Base-by-base conservation (phyloP, 768 basidiomycete species). In the Suillus variegatus region DNA sequence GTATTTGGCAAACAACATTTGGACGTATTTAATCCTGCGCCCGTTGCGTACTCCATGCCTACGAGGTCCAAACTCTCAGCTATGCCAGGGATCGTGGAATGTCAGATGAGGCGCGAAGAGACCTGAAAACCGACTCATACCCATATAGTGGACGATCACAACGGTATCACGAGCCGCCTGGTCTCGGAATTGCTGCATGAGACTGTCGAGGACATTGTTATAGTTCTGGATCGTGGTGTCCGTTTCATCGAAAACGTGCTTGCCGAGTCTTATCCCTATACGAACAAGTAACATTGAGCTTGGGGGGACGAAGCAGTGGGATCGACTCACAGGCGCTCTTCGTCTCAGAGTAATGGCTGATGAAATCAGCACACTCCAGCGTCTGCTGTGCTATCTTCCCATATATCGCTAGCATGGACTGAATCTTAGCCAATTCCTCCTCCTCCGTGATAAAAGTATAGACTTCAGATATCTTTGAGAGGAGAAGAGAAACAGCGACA, bases 361-460 rank as follows among this genome's bases (percentile, higher is more conserved):
- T 74, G 38, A 76, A 76, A 63, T 74, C 71, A 0, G 68, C 71
- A 40, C 73, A 74, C 46, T 75, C 75, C 18, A 66, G 63, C 0
- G 69, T 72, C 60, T 73, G 69, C n/a, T 67, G 61, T 1, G 66
- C 49, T 10, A 66, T 40, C 6, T 54, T 28, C 16, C 28, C 28
- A 10, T 54, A 51, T 28, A 41, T 41, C 10, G 12, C 62, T 40
- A 61, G 46, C 56, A 40, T 49, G 5, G 60, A 16, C 6, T 12
- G 4, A 18, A 66, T 32, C 20, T 46, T 56, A 14, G n/a, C 25
- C 12, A 44, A n/a, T 1, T 14, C 25, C 6, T 66, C 13, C 1
- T 38, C 28, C n/a, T 62, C 49, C 18, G 35, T 60, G 6, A 61
- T 25, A 16, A 65, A 51, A 13, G 36, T 25, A 40, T 62, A 65